phyloP scores from a whole-genome alignment of 192 early-diverging fungal species.

The Coemansia sp. region DNA sequence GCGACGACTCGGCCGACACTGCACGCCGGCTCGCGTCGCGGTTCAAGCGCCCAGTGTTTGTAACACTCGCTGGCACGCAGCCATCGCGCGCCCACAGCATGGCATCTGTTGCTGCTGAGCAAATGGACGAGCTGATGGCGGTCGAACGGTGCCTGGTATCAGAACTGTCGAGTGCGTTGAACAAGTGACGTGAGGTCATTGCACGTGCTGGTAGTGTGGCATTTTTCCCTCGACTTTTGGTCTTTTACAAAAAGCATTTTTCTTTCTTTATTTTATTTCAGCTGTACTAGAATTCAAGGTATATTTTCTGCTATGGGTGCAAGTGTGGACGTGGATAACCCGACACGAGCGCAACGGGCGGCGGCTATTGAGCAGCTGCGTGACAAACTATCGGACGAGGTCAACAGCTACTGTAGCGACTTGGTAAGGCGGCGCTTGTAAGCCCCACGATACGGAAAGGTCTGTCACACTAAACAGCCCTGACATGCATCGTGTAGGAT shows the following conservation, averaged over 20 bases:
- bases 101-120: conserved; percentile 21
- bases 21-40: conserved; percentile 34
- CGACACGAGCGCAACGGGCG: conserved; percentile 33
- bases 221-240: not conserved
- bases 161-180: conserved; percentile 25
- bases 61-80: conserved; percentile 18
- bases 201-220: conserved; percentile 1
- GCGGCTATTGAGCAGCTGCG: conserved; percentile 36
- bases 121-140: conserved; percentile 28
- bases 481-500: conserved; percentile 38
- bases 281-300: not conserved
- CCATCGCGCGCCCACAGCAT: not conserved
- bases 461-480: not conserved
- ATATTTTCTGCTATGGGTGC: not conserved
- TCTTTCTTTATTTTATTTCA: not conserved
- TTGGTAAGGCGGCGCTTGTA: conserved; percentile 15
- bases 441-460: not conserved
- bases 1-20: conserved; percentile 42
- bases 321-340: conserved; percentile 47
- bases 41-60: conserved; percentile 41
- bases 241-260: not conserved
- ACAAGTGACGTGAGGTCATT: not conserved
- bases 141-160: conserved; percentile 39
- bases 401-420: conserved; percentile 47
- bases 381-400: conserved; percentile 27